Evolutionary conservation across 2,329 filamentous ascomycete genomes (phyloP), one percentile per base, ranked within the genome.

Genomic region (Aspergillus udagawae): DNA sequence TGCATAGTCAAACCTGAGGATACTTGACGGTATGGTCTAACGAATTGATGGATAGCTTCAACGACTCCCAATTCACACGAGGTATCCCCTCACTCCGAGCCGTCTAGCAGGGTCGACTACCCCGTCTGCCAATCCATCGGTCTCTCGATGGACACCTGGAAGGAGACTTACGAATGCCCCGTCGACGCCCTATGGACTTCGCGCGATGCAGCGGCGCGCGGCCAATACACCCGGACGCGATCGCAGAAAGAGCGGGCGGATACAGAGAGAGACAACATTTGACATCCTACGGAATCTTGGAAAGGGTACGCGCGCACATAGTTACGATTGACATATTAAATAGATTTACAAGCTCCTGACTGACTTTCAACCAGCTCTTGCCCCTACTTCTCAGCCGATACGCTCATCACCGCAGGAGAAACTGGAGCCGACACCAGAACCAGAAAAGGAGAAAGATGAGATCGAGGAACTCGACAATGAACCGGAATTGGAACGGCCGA

Each of bases 171-270:
- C 53, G 49, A 70, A 63, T 20, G 77, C 77, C 17, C 82, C 82
- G 8, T 79, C 80, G 4, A 84, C 82, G 17, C 82, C 82, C 0
- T 79, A 83, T 73, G 81, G 80, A 27, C 76, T 83, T 55, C 76
- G 80, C 45, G 82, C 82, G 9, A 72, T 83, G 28, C 78, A 83
- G 67, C 79, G 82, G 63, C 80, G 82, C 63, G 79, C 79, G 12
- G 78, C 77, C 4, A 78, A 78, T 60, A 82, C 81, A 2, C 80
- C 81, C 21, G 75, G 73, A 35, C 76, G 79, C 12, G 75, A 81
- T 62, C 75, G 78, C 49, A 70, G 81, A 54, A 75, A 78, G 59
- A 83, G 81, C 58, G 77, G 77, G 27, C 72, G 80, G 35, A 61
- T 79, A 54, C 77, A 81, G 63, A 71, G 81, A 44, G 82, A 84